Evolutionary conservation across 1,284 basidiomycete species (phyloP).

Genomic region (Porogramme epimiltina): DNA sequence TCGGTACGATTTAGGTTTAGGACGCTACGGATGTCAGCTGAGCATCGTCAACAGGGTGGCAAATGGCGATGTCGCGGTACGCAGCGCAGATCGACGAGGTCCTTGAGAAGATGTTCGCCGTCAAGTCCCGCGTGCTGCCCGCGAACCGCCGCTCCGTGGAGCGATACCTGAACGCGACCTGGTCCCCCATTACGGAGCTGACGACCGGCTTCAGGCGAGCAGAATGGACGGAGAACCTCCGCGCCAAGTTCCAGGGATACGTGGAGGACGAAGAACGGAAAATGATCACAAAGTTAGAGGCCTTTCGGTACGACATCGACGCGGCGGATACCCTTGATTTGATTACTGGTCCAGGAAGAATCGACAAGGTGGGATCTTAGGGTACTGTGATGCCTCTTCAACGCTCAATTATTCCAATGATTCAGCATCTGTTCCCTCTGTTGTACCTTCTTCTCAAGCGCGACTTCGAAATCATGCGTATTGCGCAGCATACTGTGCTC

Average conservation of each 20-base stretch:
- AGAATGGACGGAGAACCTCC: slow-evolving; percentile 1
- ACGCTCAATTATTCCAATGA: slow-evolving; percentile 8
- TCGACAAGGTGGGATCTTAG: slow-evolving; percentile 25
- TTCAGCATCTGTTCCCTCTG: slow-evolving; percentile 22
- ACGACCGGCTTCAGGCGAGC: slow-evolving; percentile 8
- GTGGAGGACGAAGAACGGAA: slow-evolving; percentile 27
- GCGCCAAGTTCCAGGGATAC: slow-evolving; percentile 22
- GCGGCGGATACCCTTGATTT: slow-evolving; percentile 26
- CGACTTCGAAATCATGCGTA: slow-evolving; percentile 26
- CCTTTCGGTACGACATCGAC: slow-evolving; percentile 29
- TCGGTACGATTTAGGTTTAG: slow-evolving; percentile 16
- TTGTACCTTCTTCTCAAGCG: slow-evolving; percentile 27
- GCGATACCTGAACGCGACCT: slow-evolving; percentile 16
- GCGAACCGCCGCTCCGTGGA: slow-evolving; percentile 20
- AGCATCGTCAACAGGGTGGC: slow-evolving; percentile 13
- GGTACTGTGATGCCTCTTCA: neutral
- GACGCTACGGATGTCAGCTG: neutral
- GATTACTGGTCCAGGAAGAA: slow-evolving; percentile 23
- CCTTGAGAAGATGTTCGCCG: slow-evolving; percentile 24
- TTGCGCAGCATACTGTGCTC: slow-evolving; percentile 19
- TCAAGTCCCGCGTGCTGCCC: slow-evolving; percentile 14
- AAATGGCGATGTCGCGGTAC: slow-evolving; percentile 21
- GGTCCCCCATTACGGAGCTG: slow-evolving; percentile 6
- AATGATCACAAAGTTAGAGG: slow-evolving; percentile 21
- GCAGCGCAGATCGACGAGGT: slow-evolving; percentile 19